phyloP scores from a whole-genome alignment of 345 rosid species.

The Eucalyptus brandiana region DNA sequence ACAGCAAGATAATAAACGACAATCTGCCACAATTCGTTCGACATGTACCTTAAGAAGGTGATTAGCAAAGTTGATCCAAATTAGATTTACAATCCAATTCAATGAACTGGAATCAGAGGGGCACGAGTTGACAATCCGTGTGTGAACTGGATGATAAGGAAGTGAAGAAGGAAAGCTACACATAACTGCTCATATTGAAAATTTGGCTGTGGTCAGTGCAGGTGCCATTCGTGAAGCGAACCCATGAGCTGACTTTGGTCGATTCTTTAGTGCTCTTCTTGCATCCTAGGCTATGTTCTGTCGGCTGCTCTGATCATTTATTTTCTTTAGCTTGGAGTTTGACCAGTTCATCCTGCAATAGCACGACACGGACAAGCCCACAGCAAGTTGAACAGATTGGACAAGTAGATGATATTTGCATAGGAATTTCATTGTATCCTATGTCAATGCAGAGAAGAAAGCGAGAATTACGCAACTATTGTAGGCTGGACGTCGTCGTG shows the following conservation, averaged over 20 bases:
- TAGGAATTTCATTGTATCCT: neutral
- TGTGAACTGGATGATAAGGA: neutral
- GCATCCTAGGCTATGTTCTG: neutral
- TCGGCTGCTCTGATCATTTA: neutral
- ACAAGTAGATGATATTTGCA: neutral
- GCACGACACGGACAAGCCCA: neutral
- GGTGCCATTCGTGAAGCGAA: neutral
- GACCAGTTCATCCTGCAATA: neutral
- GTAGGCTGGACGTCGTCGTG: neutral
- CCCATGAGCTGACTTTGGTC: neutral
- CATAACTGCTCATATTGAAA: neutral
- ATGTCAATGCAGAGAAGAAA: neutral
- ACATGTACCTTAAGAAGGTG: neutral
- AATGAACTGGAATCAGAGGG: neutral
- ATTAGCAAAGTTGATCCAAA: neutral
- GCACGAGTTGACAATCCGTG: neutral
- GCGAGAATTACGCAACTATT: neutral
- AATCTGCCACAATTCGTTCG: neutral
- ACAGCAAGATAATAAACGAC: neutral
- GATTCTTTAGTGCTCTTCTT: neutral
- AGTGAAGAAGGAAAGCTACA: neutral
- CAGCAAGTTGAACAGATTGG: neutral
- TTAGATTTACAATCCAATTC: neutral
- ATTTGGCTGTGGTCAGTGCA: neutral
- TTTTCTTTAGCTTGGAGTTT: neutral